phyloP scores from a whole-genome alignment of 768 basidiomycete species.

The Chalciporus sphaerocephalus region DNA sequence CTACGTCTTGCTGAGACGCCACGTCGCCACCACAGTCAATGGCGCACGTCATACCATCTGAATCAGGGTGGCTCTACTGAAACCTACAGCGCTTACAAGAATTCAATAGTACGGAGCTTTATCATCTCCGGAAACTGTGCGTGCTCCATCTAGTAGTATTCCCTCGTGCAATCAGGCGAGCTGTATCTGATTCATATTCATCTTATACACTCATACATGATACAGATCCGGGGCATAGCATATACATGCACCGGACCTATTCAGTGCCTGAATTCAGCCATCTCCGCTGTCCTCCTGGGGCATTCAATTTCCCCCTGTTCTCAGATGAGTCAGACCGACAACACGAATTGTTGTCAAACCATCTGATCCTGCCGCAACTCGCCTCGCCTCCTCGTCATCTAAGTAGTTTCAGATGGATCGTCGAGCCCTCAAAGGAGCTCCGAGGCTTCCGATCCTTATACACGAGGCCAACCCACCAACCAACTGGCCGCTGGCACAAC shows the following conservation, averaged over 20 bases:
- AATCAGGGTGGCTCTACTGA: too few relatives aligned
- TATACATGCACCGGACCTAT: background rate
- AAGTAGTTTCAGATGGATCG: background rate
- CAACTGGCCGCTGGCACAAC: background rate
- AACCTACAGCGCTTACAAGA: background rate
- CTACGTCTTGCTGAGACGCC: background rate
- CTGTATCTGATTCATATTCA: too few relatives aligned
- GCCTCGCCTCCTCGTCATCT: background rate
- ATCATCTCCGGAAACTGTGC: background rate
- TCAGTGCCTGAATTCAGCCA: background rate
- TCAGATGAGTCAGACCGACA: too few relatives aligned
- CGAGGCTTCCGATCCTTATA: background rate
- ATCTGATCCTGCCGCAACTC: background rate
- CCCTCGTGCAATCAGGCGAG: background rate
- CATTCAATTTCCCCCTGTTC: too few relatives aligned
- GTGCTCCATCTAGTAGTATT: background rate
- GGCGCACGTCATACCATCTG: too few relatives aligned
- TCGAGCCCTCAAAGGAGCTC: too few relatives aligned
- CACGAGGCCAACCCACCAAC: background rate
- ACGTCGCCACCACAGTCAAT: background rate
- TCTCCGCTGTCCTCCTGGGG: too few relatives aligned
- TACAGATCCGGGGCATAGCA: too few relatives aligned
- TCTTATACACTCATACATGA: too few relatives aligned
- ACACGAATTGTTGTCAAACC: too few relatives aligned
- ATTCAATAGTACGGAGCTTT: background rate